Evolutionary conservation across 352 stramenopile species (phyloP).

Genomic region (Globisporangium megalacanthum): DNA sequence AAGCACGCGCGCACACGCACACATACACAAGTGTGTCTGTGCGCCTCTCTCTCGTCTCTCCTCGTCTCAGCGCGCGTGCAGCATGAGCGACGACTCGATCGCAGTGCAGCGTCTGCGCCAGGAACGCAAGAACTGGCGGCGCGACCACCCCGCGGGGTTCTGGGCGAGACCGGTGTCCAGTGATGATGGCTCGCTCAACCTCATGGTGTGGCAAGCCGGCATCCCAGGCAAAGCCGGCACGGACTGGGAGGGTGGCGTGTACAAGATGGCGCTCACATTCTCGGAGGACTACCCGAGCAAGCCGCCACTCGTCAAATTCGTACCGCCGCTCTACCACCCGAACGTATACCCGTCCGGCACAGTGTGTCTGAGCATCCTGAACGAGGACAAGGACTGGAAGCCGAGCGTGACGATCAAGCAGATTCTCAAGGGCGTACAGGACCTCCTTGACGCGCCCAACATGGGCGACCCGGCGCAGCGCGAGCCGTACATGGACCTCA

Average conservation of each 20-base stretch:
- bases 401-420: conserved; percentile 97
- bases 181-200: conserved; percentile 94
- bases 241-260: conserved; percentile 97
- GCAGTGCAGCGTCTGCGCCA: conserved; percentile 87
- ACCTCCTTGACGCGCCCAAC: conserved; percentile 84
- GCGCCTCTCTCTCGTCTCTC: conserved; percentile 3
- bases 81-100: conserved; percentile 86
- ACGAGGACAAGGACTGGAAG: conserved; percentile 99
- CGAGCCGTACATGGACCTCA: conserved; percentile 86
- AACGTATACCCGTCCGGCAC: conserved; percentile 97
- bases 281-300: conserved; percentile 97
- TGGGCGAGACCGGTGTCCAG: conserved; percentile 92
- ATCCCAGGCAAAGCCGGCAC: conserved; percentile 95
- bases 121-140: conserved; percentile 93
- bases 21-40: too few relatives aligned
- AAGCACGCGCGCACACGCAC: background rate
- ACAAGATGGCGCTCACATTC: conserved; percentile 97
- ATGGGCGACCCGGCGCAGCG: conserved; percentile 85
- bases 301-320: conserved; percentile 98
- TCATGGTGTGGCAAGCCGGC: conserved; percentile 96
- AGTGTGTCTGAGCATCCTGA: conserved; percentile 98
- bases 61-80: background rate
- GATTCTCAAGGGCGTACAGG: conserved; percentile 97
- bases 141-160: conserved; percentile 95
- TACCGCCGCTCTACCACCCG: conserved; percentile 96